Conservation (phyloP, 805 yeast species). For the Candida morakotiae region DNA sequence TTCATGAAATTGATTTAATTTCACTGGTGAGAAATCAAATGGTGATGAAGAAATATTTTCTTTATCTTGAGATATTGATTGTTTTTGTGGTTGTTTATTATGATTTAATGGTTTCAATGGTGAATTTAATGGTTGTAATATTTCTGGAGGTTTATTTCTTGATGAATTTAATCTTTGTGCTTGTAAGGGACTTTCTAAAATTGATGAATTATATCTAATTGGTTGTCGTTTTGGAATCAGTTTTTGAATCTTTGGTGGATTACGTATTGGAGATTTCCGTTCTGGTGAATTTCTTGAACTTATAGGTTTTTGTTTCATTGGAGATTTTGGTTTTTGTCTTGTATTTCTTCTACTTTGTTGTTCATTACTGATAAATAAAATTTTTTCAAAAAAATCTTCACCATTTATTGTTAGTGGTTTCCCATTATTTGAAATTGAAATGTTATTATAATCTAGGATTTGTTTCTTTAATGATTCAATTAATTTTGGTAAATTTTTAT, state of each 20-base stretch:
- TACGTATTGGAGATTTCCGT: constrained; percentile 9
- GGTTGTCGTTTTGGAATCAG: neutral
- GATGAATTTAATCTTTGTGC: constrained; percentile 3
- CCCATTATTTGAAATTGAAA: constrained; percentile 15
- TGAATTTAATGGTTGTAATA: constrained; percentile 5
- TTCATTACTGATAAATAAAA: constrained; percentile 29
- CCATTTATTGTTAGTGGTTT: constrained; percentile 41
- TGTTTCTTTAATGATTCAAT: constrained; percentile 47
- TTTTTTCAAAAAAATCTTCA: constrained; percentile 40
- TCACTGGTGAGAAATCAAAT: constrained; percentile 13
- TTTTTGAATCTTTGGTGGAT: constrained; percentile 3
- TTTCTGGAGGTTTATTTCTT: constrained; percentile 2
- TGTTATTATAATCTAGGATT: constrained; percentile 45
- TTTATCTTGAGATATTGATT: constrained; percentile 5
- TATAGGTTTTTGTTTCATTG: constrained; percentile 6
- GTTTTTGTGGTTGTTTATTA: neutral
- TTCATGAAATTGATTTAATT: constrained; percentile 1
- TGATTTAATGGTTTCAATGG: constrained; percentile 6
- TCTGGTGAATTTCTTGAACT: constrained; percentile 3
- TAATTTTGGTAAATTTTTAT: constrained; percentile 65
- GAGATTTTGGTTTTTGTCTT: constrained; percentile 9
- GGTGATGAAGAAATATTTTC: constrained; percentile 10
- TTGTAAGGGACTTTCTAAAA: constrained; percentile 9
- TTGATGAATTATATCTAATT: constrained; percentile 6
- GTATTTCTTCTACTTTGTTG: constrained; percentile 5